Evolutionary conservation across 2,329 filamentous ascomycete species (phyloP).

Genomic region (Orbilia brochopaga): DNA sequence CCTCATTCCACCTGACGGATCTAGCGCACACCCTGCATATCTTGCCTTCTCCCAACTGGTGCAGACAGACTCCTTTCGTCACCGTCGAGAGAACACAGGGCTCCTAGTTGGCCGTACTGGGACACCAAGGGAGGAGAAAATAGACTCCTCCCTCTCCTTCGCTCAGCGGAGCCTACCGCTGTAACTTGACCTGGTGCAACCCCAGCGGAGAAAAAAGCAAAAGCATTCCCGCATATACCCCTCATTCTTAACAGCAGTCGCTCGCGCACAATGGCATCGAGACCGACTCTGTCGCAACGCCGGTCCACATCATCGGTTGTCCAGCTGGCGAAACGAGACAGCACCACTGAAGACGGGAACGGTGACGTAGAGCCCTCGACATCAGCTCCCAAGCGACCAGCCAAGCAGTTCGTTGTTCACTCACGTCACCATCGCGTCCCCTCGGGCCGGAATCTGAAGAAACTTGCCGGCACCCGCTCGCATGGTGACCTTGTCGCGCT

Average conservation of each 20-base stretch:
- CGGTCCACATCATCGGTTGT: conserved; percentile 49
- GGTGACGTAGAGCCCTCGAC: conserved; percentile 51
- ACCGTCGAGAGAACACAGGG: conserved; percentile 9
- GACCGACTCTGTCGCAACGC: conserved; percentile 47
- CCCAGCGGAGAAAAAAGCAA: conserved; percentile 13
- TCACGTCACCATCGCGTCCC: conserved; percentile 50
- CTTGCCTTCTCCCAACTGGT: conserved; percentile 19
- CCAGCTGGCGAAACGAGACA: conserved; percentile 46
- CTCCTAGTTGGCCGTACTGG: conserved; percentile 30
- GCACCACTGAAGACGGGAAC: conserved; percentile 19
- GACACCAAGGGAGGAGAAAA: conserved; percentile 24
- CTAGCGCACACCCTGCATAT: conserved; percentile 48
- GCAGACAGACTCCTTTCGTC: not conserved
- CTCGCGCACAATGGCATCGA: conserved; percentile 49
- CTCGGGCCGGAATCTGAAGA: conserved; percentile 47
- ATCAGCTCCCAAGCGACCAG: conserved; percentile 40
- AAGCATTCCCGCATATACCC: conserved; percentile 44
- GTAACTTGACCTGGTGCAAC: not conserved
- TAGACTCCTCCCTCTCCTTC: conserved; percentile 4
- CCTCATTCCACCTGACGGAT: conserved; percentile 45
- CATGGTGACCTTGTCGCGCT: conserved; percentile 50
- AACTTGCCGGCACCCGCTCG: conserved; percentile 47
- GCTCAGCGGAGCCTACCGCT: not conserved
- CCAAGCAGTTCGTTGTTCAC: conserved; percentile 51
- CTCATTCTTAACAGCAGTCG: conserved; percentile 29